Conservation (phyloP, 2,329 filamentous ascomycete genomes). For the Paraconiothyrium sp. region DNA sequence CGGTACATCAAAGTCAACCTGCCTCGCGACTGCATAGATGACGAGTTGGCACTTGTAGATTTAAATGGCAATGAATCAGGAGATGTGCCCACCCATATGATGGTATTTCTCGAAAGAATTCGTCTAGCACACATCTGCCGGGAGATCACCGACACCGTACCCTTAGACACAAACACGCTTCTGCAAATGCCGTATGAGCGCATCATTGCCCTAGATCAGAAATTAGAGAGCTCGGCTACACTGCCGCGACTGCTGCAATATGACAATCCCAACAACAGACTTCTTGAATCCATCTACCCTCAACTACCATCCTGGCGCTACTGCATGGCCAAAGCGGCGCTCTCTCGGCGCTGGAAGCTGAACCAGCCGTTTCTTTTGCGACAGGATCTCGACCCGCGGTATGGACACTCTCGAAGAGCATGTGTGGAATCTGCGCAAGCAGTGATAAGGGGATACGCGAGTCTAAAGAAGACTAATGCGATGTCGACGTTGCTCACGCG, state of each 20-base stretch:
- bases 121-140: conserved; percentile 44
- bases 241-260: conserved; percentile 47
- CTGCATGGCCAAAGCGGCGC: conserved; percentile 2
- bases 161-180: conserved; percentile 27
- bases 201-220: conserved; percentile 45
- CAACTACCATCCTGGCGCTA: conserved; percentile 13
- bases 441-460: conserved; percentile 9
- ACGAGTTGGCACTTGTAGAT: conserved; percentile 34
- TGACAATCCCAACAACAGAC: conserved; percentile 9
- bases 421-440: conserved; percentile 16
- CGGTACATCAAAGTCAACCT: conserved; percentile 50
- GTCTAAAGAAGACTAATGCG: neutral
- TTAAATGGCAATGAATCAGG: conserved; percentile 17
- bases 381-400: conserved; percentile 11
- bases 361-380: conserved; percentile 17
- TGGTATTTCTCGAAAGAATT: conserved; percentile 39
- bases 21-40: conserved; percentile 48
- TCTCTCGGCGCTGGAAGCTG: conserved; percentile 17
- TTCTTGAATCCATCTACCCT: conserved; percentile 17
- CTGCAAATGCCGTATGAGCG: conserved; percentile 36
- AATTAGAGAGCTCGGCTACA: conserved; percentile 38
- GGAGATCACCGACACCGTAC: conserved; percentile 46
- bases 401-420: conserved; percentile 13
- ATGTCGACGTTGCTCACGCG: conserved; percentile 10
- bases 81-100: conserved; percentile 47